Evolutionary conservation across 1,139 yeast genomes (phyloP), one percentile per base, ranked within the genome.

Genomic region (Debaryomycetaceae sp.): DNA sequence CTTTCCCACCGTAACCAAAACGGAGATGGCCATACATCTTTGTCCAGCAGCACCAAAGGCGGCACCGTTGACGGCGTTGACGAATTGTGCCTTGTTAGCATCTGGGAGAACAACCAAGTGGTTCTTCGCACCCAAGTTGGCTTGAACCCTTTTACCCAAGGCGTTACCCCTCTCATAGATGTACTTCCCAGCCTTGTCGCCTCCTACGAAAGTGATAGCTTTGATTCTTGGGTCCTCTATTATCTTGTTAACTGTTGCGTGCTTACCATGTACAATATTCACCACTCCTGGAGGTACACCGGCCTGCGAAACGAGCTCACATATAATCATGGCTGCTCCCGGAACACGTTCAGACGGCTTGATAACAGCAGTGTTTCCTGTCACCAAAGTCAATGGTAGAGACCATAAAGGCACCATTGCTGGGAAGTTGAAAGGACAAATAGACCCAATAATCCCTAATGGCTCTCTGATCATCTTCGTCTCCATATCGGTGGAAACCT

Each of bases 391-490:
- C 59, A 85, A 76, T 14, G 95, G 95, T 49, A 86, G 75, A 31
- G 90, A 81, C 95, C 95, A 86, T 55, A 86, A 72, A 34, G 95
- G 95, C 48, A 86, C 87, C 93, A 86, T 85, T 38, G 90, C 93
- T 27, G 93, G 93, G 77, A 85, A 84, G 68, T 84, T 84, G 66
- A 81, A 81, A n/a, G 89, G 89, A 56, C 85, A 80, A 53, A 83
- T 83, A 23, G 87, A 83, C 6, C 84, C 87, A 48, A 82, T 76
- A 20, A 83, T 86, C 17, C 88, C 88, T 48, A 75, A 63, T 30
- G 80, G 80, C 56, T 76, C 80, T 55, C 93, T 78, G 55, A 83
- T 74, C 81, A 85, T 84, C 56, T 83, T 81, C 40, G 95, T 85
- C 66, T 85, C 91, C 91, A 86, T 86, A 58, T 85, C 87, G 34